phyloP scores from a whole-genome alignment of 1,284 basidiomycete genomes.

The Cystobasidiaceae sp. region DNA sequence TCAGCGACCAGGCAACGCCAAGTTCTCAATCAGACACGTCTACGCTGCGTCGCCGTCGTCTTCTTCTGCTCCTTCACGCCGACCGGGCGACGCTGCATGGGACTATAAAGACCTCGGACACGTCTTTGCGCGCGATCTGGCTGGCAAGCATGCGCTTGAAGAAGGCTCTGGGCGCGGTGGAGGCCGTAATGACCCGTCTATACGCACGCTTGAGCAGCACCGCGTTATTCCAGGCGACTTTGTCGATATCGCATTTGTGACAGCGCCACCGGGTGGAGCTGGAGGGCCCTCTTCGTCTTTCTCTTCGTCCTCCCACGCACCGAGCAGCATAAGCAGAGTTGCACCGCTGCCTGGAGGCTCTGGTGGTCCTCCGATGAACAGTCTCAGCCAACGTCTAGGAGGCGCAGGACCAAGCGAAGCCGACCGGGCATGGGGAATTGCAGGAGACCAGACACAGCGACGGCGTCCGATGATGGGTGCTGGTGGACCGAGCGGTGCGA shows the following conservation, averaged over 20 bases:
- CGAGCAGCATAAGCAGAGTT: neutral
- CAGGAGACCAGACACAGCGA: slow-evolving; percentile 12
- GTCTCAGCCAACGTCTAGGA: too few relatives aligned
- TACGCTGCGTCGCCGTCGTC: slow-evolving; percentile 35
- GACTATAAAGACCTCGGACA: slow-evolving; percentile 34
- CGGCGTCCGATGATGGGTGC: neutral
- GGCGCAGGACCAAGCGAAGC: slow-evolving; percentile 9
- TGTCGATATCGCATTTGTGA: slow-evolving; percentile 36
- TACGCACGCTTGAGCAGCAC: slow-evolving; percentile 34
- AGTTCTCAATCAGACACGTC: slow-evolving; percentile 38
- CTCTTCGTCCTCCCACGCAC: neutral
- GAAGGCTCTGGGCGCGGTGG: neutral
- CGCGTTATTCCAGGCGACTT: slow-evolving; percentile 39
- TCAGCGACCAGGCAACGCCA: slow-evolving; percentile 24
- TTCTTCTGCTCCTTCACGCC: neutral
- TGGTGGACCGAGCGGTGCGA: neutral
- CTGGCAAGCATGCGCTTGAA: slow-evolving; percentile 4
- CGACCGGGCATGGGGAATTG: slow-evolving; percentile 27
- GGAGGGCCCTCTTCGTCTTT: neutral
- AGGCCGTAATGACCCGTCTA: slow-evolving; percentile 12
- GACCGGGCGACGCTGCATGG: neutral
- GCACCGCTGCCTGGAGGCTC: too few relatives aligned
- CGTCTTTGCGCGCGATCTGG: slow-evolving; percentile 34
- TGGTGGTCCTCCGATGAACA: too few relatives aligned
- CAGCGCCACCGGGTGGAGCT: neutral